Conservation (phyloP, 1,139 yeast genomes). For the Martiniozyma asiatica region DNA sequence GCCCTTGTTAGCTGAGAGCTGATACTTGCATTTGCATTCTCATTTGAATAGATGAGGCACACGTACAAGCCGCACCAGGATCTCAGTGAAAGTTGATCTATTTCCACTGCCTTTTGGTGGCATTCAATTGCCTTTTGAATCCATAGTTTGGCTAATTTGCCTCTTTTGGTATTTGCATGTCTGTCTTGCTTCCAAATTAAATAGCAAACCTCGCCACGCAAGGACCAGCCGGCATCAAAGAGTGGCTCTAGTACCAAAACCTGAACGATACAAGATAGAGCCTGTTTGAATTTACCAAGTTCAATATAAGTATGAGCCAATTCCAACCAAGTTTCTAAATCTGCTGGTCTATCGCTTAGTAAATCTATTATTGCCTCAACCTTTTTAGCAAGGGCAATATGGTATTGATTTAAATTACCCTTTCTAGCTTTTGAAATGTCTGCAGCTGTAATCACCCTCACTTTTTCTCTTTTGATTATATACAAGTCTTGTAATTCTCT, state of each 20-base stretch:
- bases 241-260: constrained; percentile 51
- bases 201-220: constrained; percentile 38
- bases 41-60: no score
- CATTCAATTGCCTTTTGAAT: no score
- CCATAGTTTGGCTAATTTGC: no score
- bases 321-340: constrained; percentile 68
- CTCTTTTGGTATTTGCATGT: no score
- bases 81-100: no score
- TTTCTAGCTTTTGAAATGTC: constrained; percentile 24
- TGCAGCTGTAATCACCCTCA: constrained; percentile 1
- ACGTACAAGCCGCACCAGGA: no score
- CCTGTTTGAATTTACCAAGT: constrained; percentile 55
- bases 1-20: no score
- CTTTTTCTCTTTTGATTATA: constrained; percentile 5
- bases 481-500: constrained; percentile 8
- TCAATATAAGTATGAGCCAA: constrained; percentile 49
- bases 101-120: no score
- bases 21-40: no score
- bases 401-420: constrained; percentile 10
- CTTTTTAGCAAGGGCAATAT: constrained; percentile 26
- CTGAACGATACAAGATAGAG: constrained; percentile 59
- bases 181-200: no score
- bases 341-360: constrained; percentile 54
- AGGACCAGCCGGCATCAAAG: constrained; percentile 61
- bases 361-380: constrained; percentile 37